These are phyloP conservation scores for Oenanthe javanica DNA, from an alignment of 140 eudicot species.

Conservation along the genomic window DNA sequence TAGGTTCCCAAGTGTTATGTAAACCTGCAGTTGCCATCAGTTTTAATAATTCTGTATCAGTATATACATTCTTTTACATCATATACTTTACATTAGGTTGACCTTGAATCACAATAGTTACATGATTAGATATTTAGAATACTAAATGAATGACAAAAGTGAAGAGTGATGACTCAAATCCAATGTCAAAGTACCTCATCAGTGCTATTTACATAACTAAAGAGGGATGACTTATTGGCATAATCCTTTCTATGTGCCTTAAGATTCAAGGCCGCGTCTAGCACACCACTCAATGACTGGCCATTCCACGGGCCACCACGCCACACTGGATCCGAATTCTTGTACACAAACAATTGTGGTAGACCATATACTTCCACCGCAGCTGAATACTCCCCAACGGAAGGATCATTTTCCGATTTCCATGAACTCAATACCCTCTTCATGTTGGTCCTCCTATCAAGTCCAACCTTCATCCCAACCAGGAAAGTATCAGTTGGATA, in stretches of 20 bases:
- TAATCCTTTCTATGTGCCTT: not conserved
- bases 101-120: too few relatives aligned
- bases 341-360: constrained; percentile 9
- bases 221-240: not conserved
- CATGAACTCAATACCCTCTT: constrained; percentile 8
- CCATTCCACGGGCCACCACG: constrained; percentile 15
- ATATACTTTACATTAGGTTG: too few relatives aligned
- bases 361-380: not conserved
- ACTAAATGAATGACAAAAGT: too few relatives aligned
- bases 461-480: constrained; percentile 1
- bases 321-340: not conserved
- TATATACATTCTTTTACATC: too few relatives aligned
- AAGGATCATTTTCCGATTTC: constrained; percentile 5
- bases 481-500: not conserved
- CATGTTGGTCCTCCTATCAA: constrained; percentile 8
- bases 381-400: not conserved
- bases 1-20: not conserved
- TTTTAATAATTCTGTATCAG: too few relatives aligned
- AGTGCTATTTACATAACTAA: not conserved
- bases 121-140: too few relatives aligned
- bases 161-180: too few relatives aligned
- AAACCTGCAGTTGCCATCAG: not conserved
- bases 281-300: not conserved
- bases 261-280: not conserved
- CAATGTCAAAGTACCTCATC: not conserved